Evolutionary conservation across 2,329 filamentous ascomycete species (phyloP), one percentile per base, ranked within the genome.

Genomic region (Penicillium sp.): DNA sequence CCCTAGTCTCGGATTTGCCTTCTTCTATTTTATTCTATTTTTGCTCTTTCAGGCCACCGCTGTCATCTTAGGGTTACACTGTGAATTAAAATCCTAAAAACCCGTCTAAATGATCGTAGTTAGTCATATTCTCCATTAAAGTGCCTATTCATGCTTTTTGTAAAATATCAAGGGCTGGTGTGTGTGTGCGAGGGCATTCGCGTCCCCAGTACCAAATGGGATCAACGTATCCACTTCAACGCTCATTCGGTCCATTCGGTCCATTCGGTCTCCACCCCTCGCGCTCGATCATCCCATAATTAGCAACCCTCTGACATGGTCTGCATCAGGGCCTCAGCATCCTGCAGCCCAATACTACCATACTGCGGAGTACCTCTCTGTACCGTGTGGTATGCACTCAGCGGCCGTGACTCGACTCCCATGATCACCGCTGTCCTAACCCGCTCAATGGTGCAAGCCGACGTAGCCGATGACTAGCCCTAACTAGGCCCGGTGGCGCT

Each of bases 1-100:
- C 42, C 45, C 52, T 54, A 54, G 52, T 55, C 44, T 55, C 53
- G 42, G 37, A 13, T 13, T 20, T 38, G 32, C 23, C 6, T 28
- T n/a, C 28, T 28, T 12, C n/a, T 13, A 13, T 42, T 32, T 39
- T 27, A 13, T 20, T 13, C 4, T 40, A 24, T 23, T 27, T 4
- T 18, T 18, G 33, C 5, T 10, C 32, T 23, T 31, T 31, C 2
- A 31, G 28, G n/a, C 49, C 44, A 20, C 40, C 44, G 25, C 20
- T 23, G 41, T 40, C 44, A 38, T 47, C 38, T 40, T n/a, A 10
- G 12, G 23, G 13, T 40, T n/a, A 15, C 38, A 40, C 31, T 12
- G 9, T 37, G 8, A 4, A 8, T 33, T 37, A 4, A 4, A 2
- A 18, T 33, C 7, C 18, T 3, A 3, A 13, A 13, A 29, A 5